Evolutionary conservation across 306 rosid species (phyloP).

Genomic region (Cicer arietinum): DNA sequence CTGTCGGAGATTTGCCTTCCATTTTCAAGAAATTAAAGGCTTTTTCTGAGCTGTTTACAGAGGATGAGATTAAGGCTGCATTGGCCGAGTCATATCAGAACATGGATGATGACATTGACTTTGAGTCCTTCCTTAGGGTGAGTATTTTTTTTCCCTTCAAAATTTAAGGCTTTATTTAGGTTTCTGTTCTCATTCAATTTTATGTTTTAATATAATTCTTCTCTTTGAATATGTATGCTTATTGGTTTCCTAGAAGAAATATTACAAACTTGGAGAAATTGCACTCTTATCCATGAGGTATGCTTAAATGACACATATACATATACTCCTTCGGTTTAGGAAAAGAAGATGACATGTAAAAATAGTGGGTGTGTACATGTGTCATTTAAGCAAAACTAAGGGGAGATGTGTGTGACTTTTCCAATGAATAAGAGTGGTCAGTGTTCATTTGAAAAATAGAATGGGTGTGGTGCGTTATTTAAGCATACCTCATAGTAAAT

Average conservation of each 20-base stretch:
- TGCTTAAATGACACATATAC: constrained; percentile 1
- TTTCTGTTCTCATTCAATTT: neutral
- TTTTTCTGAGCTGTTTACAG: constrained; percentile 62
- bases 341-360: neutral
- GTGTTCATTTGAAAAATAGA: constrained; percentile 6
- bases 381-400: neutral
- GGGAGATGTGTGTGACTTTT: neutral
- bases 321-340: neutral
- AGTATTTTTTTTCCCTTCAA: constrained; percentile 38
- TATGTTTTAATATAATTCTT: neutral
- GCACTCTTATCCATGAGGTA: neutral
- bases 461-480: neutral
- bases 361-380: neutral
- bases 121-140: constrained; percentile 88
- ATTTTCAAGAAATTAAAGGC: constrained; percentile 68
- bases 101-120: constrained; percentile 74
- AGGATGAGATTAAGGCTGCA: constrained; percentile 68
- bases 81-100: constrained; percentile 61
- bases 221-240: neutral
- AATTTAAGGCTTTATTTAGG: neutral
- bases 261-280: neutral
- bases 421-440: neutral
- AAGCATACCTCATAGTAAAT: neutral
- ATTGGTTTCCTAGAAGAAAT: constrained; percentile 11
- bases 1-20: constrained; percentile 68